Evolutionary conservation across 345 rosid species (phyloP).

Genomic region (Melaleuca quinquenervia): DNA sequence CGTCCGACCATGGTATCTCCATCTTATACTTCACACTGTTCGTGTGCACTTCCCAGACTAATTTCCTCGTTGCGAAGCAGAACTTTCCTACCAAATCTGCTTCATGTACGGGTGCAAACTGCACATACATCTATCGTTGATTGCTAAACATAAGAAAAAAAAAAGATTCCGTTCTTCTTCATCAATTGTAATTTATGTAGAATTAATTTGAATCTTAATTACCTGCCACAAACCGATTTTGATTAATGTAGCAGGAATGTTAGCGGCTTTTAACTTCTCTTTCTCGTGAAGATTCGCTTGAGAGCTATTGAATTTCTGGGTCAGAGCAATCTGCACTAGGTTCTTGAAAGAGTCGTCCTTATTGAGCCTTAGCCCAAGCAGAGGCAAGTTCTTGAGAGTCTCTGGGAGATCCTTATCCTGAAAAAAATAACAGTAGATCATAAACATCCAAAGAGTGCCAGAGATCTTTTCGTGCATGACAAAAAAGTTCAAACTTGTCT

Average conservation of each 20-base stretch:
- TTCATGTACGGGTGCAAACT: slow-evolving; percentile 21
- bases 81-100: slow-evolving; percentile 48
- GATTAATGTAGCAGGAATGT: slow-evolving; percentile 16
- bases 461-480: not conserved
- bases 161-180: not conserved
- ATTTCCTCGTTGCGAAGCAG: slow-evolving; percentile 39
- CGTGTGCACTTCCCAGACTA: slow-evolving; percentile 56
- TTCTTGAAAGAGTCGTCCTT: not conserved
- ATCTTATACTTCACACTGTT: slow-evolving; percentile 22
- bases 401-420: not conserved
- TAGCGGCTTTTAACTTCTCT: slow-evolving; percentile 28
- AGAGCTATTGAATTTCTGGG: not conserved
- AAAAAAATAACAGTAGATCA: not conserved
- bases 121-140: not conserved
- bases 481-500: not conserved
- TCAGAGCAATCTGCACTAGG: not conserved
- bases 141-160: not conserved
- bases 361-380: slow-evolving; percentile 9
- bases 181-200: not conserved
- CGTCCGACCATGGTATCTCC: slow-evolving; percentile 25
- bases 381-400: not conserved
- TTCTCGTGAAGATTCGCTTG: not conserved
- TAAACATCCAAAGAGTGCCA: not conserved
- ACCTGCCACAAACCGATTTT: slow-evolving; percentile 43
- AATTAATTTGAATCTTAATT: not conserved